A percentile compares a stretch with the other conserved stretches of the same genome.
These are phyloP conservation scores for Sporothrix phasma DNA, from an alignment of 2,329 filamentous ascomycete species.

Conservation along the genomic window DNA sequence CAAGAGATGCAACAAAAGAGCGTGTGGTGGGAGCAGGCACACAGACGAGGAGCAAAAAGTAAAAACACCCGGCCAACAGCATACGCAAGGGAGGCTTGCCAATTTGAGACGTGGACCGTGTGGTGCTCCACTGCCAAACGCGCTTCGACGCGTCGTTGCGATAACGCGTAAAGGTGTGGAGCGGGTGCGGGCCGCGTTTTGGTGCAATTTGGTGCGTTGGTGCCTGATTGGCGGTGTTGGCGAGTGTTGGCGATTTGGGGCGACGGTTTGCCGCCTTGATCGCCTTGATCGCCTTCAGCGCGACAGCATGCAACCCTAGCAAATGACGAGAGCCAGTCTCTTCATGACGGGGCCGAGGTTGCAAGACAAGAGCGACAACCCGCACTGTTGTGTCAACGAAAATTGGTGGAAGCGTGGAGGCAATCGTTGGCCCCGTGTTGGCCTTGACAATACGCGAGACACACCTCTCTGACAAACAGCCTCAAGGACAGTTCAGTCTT, in stretches of 20 bases:
- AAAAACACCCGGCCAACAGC: slow-evolving; percentile 8
- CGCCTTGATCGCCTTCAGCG: neutral
- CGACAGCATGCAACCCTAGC: neutral
- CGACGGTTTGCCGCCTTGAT: neutral
- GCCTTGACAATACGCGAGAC: no score
- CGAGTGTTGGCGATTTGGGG: neutral
- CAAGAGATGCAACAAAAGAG: neutral
- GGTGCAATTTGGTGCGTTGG: neutral
- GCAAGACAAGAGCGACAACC: neutral
- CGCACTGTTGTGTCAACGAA: no score
- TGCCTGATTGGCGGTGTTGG: neutral
- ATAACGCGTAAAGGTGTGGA: slow-evolving; percentile 6
- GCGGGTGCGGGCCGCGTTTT: neutral
- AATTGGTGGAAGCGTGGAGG: no score
- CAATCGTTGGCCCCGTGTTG: no score
- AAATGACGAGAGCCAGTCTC: neutral
- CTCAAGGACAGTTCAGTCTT: no score
- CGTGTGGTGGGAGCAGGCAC: neutral
- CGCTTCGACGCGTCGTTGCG: slow-evolving; percentile 1
- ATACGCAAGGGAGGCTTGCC: slow-evolving; percentile 7
- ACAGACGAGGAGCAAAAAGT: neutral
- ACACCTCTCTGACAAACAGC: no score
- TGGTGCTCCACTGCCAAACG: neutral
- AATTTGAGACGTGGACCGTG: slow-evolving; percentile 6
- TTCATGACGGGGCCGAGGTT: neutral